These are phyloP conservation scores for Flaveria floridana DNA, from an alignment of 140 eudicot species.

Conservation along the genomic window DNA sequence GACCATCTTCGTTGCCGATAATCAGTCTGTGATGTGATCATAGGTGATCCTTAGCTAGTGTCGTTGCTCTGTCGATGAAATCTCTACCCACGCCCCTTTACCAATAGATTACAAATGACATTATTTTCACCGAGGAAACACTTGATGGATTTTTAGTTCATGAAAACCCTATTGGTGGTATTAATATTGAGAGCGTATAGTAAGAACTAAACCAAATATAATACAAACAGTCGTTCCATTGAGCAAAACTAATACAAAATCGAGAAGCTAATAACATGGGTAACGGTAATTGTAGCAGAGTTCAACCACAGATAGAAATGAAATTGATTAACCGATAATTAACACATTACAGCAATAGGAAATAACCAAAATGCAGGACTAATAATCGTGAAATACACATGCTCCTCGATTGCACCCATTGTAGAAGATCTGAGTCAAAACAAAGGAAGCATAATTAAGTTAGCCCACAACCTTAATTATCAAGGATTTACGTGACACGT, in stretches of 20 bases:
- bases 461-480: slow-evolving; percentile 22
- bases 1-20: too few relatives aligned
- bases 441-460: slow-evolving; percentile 26
- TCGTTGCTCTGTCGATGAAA: too few relatives aligned
- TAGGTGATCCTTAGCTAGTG: too few relatives aligned
- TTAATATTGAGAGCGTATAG: too few relatives aligned
- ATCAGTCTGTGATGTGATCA: too few relatives aligned
- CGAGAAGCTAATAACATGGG: slow-evolving; percentile 1
- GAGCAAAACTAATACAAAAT: slow-evolving; percentile 1
- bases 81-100: too few relatives aligned
- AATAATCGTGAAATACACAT: slow-evolving; percentile 7
- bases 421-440: slow-evolving; percentile 18
- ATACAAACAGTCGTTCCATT: not conserved
- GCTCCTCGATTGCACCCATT: slow-evolving; percentile 14
- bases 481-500: not conserved
- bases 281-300: slow-evolving; percentile 10
- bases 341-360: slow-evolving; percentile 10
- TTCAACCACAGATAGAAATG: not conserved
- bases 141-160: too few relatives aligned
- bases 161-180: too few relatives aligned
- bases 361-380: not conserved
- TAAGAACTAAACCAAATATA: not conserved
- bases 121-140: too few relatives aligned
- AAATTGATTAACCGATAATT: not conserved
- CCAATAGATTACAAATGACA: too few relatives aligned